Evolutionary conservation across 768 basidiomycete species (phyloP), one percentile per base, ranked within the genome.

Genomic region (Boletus patriciae): DNA sequence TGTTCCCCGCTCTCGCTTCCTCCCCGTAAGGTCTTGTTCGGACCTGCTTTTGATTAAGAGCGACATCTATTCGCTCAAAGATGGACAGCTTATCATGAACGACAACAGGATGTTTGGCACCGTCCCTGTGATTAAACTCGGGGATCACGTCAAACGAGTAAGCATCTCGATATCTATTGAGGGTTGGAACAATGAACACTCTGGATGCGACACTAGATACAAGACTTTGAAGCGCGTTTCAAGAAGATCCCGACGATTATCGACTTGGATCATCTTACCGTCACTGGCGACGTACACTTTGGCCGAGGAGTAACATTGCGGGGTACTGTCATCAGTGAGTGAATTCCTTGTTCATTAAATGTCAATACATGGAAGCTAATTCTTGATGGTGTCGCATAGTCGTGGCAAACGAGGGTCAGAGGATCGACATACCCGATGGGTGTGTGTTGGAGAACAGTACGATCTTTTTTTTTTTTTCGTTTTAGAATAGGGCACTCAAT

Each of bases 81-180:
- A 97, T 69, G 94, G 94, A 19, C 88, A 88, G 64, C 82, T 96
- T 57, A 81, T 92, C 61, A 89, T 97, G 80, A 92, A 89, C 69
- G 83, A 84, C 59, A 78, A 82, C 38, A 77, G 92, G 63, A 88
- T 92, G 86, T 94, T 94, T 67, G 84, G 82, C 66, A 89, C 84
- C 19, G 87, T 92, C 27, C 96, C 94, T n/a, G 93, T 96, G 47
- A 91, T 98, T 81, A 97, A 97, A 78, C 83, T 97, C 47, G 94
- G 94, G 44, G 92, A 94, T 73, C 90, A 91, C 71, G 97, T 98
- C 85, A 97, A 95, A 82, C 95, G 92, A 84, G 90, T 91, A 53
- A 46, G 18, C 23, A 41, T n/a, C 27, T 12, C 8, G 4, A 31
- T 11, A 38, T 57, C 27, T 31, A 13, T 51, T n/a, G 38, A 40